Percentiles rank a stretch among this genome's conserved stretches.
These are phyloP conservation scores for Candida manassasensis DNA, from an alignment of 805 yeast genomes.

Conservation along the genomic window DNA sequence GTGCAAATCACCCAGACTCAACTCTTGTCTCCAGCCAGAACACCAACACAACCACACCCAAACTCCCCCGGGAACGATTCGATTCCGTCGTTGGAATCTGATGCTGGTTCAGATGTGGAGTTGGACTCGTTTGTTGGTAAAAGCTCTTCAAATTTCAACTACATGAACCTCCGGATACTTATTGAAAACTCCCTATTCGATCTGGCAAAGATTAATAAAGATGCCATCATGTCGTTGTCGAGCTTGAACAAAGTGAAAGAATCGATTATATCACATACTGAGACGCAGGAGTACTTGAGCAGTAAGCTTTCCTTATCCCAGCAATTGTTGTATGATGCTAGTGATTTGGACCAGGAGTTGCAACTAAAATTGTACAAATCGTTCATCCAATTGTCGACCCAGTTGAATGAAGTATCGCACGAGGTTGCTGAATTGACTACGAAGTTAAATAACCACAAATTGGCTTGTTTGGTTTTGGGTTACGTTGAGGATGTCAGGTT, in stretches of 20 bases:
- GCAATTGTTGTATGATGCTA: slow-evolving; percentile 23
- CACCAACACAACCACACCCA: not conserved
- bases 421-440: slow-evolving; percentile 26
- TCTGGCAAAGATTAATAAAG: slow-evolving; percentile 28
- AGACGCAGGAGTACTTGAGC: slow-evolving; percentile 25
- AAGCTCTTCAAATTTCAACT: slow-evolving; percentile 16
- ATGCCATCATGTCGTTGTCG: slow-evolving; percentile 28
- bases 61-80: slow-evolving; percentile 1
- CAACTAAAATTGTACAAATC: slow-evolving; percentile 30
- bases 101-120: slow-evolving; percentile 4
- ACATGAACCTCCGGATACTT: slow-evolving; percentile 37
- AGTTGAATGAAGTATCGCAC: slow-evolving; percentile 18
- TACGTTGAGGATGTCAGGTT: slow-evolving; percentile 41
- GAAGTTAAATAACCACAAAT: slow-evolving; percentile 36
- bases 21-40: not conserved
- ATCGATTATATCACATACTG: slow-evolving; percentile 25
- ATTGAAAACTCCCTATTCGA: slow-evolving; percentile 44
- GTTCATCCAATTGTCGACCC: slow-evolving; percentile 27
- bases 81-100: slow-evolving; percentile 3
- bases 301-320: slow-evolving; percentile 28
- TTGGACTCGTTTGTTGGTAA: slow-evolving; percentile 14
- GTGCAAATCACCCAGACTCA: not conserved
- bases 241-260: slow-evolving; percentile 18
- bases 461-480: slow-evolving; percentile 43
- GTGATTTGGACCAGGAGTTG: slow-evolving; percentile 24